Conservation (phyloP, 441 rosid species). For the Metrosideros polymorpha region DNA sequence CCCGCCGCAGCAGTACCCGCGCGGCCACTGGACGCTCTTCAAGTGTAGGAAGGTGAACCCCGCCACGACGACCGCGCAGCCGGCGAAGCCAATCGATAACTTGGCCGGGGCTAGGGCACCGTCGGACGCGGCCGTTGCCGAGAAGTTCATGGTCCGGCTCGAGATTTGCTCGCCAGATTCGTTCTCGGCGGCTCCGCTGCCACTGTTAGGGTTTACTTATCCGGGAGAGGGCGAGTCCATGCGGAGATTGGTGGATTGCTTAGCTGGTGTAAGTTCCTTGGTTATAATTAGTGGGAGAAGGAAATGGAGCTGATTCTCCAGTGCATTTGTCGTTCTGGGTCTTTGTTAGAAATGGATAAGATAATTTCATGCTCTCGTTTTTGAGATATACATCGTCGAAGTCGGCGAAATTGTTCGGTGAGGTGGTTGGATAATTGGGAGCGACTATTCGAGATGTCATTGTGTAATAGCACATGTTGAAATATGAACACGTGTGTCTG, state of each 20-base stretch:
- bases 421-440: background rate
- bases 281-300: background rate
- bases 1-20: slow-evolving; percentile 4
- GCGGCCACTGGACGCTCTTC: slow-evolving; percentile 45
- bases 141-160: slow-evolving; percentile 54
- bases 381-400: background rate
- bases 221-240: slow-evolving; percentile 58
- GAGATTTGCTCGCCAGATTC: slow-evolving; percentile 89
- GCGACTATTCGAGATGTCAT: background rate
- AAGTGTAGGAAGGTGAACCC: slow-evolving; percentile 57
- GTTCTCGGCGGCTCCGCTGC: slow-evolving; percentile 53
- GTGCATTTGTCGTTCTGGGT: background rate
- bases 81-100: slow-evolving; percentile 8
- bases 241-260: slow-evolving; percentile 29
- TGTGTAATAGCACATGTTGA: background rate
- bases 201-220: slow-evolving; percentile 33
- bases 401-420: background rate
- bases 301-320: background rate
- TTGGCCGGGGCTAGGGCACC: background rate
- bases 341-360: background rate
- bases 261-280: slow-evolving; percentile 41
- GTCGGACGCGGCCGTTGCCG: slow-evolving; percentile 10
- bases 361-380: background rate
- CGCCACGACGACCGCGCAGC: background rate
- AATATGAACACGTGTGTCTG: background rate